Evolutionary conservation across 2,329 filamentous ascomycete species (phyloP).

Genomic region (Cladophialophora bantiana): DNA sequence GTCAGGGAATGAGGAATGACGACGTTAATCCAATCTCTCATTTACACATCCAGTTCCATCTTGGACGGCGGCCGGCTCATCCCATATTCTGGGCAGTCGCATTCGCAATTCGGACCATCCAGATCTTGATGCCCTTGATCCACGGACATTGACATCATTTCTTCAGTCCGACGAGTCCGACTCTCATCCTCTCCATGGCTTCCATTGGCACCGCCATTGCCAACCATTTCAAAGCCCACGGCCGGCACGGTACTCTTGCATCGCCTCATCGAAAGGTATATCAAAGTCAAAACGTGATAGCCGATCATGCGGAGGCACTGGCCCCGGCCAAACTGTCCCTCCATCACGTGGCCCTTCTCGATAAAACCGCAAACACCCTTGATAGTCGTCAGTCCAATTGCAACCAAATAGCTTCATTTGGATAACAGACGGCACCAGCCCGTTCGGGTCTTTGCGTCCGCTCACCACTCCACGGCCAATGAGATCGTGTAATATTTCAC

Average conservation of each 20-base stretch:
- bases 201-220: neutral
- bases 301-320: neutral
- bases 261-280: neutral
- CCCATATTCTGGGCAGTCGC: no score
- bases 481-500: neutral
- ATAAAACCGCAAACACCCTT: neutral
- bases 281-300: neutral
- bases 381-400: neutral
- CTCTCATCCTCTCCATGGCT: neutral
- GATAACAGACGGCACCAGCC: neutral
- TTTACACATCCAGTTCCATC: neutral
- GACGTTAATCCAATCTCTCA: neutral
- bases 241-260: neutral
- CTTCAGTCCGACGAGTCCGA: no score
- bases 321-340: neutral
- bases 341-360: neutral
- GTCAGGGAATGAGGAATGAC: neutral
- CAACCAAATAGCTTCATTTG: neutral
- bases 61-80: no score
- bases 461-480: neutral
- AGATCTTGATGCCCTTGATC: no score
- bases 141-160: no score
- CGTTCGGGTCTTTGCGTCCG: constrained; percentile 1
- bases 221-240: neutral
- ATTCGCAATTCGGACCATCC: no score